Evolutionary conservation across 83 land plant species (phyloP).

Genomic region (Thuja plicata): DNA sequence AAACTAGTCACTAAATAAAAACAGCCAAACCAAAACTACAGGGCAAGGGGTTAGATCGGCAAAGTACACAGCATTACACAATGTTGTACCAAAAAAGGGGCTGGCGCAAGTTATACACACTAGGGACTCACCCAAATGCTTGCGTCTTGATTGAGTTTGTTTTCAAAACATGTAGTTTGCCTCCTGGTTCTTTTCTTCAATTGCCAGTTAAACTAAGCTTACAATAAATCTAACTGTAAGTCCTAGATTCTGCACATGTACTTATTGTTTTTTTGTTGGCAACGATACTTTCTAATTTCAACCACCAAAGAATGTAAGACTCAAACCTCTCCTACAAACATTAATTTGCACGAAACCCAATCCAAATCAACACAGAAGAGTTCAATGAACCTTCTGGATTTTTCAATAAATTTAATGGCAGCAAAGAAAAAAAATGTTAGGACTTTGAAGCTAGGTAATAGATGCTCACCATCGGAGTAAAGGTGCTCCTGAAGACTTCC

Average conservation of each 20-base stretch:
- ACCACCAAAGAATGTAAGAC: neutral
- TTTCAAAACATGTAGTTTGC: neutral
- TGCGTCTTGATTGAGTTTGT: neutral
- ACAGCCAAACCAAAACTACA: neutral
- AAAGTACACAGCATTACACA: neutral
- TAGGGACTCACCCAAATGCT: neutral
- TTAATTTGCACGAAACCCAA: neutral
- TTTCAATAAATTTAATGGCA: neutral
- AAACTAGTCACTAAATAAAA: slow-evolving; percentile 3
- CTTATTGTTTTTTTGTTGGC: neutral
- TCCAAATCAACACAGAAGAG: neutral
- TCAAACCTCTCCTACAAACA: neutral
- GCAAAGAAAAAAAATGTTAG: neutral
- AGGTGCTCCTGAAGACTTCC: slow-evolving; percentile 87
- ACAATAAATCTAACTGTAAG: neutral
- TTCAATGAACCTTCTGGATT: neutral
- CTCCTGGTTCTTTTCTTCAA: neutral
- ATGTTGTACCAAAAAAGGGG: neutral
- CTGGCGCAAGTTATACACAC: neutral
- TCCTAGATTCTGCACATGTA: neutral
- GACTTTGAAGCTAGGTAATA: neutral
- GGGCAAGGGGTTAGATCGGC: neutral
- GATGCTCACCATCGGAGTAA: slow-evolving; percentile 42
- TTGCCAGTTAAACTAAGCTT: neutral
- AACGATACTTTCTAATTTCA: neutral